Percentiles rank a stretch among this genome's conserved stretches.
Conservation (phyloP, 495 filamentous ascomycete genomes). For the Aspergillus coremiiformis region DNA sequence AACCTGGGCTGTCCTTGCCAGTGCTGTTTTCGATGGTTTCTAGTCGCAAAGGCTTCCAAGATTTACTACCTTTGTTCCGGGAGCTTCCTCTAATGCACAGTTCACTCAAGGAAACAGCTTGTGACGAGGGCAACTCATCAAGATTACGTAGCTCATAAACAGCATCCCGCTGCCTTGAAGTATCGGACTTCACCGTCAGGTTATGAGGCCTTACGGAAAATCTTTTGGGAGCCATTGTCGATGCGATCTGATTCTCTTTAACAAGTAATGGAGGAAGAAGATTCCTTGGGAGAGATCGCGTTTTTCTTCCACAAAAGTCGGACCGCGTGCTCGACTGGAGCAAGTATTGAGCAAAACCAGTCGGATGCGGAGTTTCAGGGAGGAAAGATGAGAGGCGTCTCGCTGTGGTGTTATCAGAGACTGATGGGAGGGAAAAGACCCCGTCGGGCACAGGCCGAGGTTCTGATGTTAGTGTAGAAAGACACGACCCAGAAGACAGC, state of each 20-base stretch:
- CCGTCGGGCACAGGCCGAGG: not conserved
- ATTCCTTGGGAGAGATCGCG: not conserved
- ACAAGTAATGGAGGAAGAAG: not conserved
- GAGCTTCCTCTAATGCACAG: slow-evolving; percentile 11
- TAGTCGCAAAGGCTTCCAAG: slow-evolving; percentile 5
- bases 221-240: not conserved
- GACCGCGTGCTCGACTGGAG: not conserved
- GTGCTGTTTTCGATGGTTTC: not conserved
- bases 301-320: not conserved
- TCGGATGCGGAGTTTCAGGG: not conserved
- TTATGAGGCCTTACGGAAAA: not conserved
- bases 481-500: not conserved
- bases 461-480: not conserved
- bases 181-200: not conserved
- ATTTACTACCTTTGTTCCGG: slow-evolving; percentile 12
- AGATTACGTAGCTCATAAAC: slow-evolving; percentile 15
- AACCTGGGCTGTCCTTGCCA: not conserved
- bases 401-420: not conserved
- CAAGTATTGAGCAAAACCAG: not conserved
- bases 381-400: not conserved
- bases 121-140: slow-evolving; percentile 19
- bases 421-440: not conserved
- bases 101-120: slow-evolving; percentile 18
- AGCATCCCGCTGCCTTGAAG: not conserved
- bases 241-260: not conserved